These are phyloP conservation scores for Fonsecaea pedrosoi DNA, from an alignment of 2,329 filamentous ascomycete genomes.

Conservation along the genomic window DNA sequence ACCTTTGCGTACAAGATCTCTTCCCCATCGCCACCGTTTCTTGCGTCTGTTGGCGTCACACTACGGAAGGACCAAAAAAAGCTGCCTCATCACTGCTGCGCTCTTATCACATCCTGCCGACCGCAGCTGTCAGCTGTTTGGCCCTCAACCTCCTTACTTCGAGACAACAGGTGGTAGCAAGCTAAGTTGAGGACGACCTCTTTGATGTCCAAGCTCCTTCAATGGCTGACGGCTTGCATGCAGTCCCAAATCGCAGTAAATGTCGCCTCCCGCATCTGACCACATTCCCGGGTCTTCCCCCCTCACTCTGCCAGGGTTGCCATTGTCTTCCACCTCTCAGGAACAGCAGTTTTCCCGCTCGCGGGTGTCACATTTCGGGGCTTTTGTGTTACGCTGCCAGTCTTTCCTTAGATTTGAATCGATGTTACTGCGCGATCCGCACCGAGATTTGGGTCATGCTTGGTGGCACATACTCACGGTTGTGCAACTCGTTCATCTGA, in stretches of 20 bases:
- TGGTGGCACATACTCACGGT: constrained; percentile 20
- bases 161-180: background rate
- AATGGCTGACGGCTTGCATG: constrained; percentile 7
- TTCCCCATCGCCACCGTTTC: background rate
- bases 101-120: background rate
- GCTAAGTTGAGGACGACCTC: background rate
- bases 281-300: constrained; percentile 25
- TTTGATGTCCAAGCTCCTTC: constrained; percentile 1
- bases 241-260: constrained; percentile 6
- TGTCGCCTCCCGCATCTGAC: constrained; percentile 26
- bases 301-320: constrained; percentile 6
- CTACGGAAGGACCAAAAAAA: background rate
- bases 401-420: constrained; percentile 9
- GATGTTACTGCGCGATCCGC: constrained; percentile 15
- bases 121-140: constrained; percentile 7
- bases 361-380: constrained; percentile 12
- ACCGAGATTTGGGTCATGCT: constrained; percentile 32
- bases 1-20: constrained; percentile 1
- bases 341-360: constrained; percentile 22
- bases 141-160: background rate
- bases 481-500: constrained; percentile 21
- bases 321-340: constrained; percentile 9
- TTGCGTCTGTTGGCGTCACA: background rate
- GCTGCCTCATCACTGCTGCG: background rate
- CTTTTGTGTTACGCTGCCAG: constrained; percentile 10